Percentiles rank a stretch among this genome's conserved stretches.
phyloP scores from a whole-genome alignment of 106 monocot genomes.

The Acanthochlamys bracteata region DNA sequence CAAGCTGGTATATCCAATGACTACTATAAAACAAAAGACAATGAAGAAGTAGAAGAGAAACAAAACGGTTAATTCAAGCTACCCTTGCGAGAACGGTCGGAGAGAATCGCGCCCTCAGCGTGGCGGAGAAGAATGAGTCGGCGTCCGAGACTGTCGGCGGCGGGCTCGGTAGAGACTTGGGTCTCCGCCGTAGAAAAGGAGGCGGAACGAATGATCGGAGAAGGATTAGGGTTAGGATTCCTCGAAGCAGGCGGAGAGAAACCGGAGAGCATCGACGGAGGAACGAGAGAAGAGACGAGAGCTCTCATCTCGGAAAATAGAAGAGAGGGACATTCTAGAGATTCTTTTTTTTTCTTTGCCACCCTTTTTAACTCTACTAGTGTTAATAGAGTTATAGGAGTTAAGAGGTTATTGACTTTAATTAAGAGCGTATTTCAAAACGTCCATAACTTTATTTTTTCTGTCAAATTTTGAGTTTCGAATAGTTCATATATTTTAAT shows the following conservation, averaged over 20 bases:
- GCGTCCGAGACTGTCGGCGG: constrained; percentile 14
- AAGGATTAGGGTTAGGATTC: constrained; percentile 9
- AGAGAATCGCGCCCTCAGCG: constrained; percentile 54
- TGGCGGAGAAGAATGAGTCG: constrained; percentile 91
- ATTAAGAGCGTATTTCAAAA: too few relatives aligned
- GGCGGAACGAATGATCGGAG: constrained; percentile 10
- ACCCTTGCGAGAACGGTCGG: constrained; percentile 55
- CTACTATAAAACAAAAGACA: too few relatives aligned
- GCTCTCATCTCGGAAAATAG: constrained; percentile 10
- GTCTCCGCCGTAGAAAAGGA: constrained; percentile 20
- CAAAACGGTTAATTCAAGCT: not conserved
- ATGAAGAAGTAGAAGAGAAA: too few relatives aligned
- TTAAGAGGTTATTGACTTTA: too few relatives aligned
- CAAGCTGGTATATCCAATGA: too few relatives aligned
- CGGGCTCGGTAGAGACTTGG: constrained; percentile 9
- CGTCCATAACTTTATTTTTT: too few relatives aligned
- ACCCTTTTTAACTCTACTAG: too few relatives aligned
- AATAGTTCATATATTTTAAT: too few relatives aligned
- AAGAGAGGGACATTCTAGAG: too few relatives aligned
- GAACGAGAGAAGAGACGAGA: not conserved
- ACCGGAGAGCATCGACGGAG: not conserved
- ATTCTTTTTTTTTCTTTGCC: too few relatives aligned
- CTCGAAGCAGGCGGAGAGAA: constrained; percentile 8
- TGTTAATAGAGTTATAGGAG: too few relatives aligned
- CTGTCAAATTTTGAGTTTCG: too few relatives aligned